Evolutionary conservation across 2,329 filamentous ascomycete species (phyloP).

Genomic region (Cercospora beticola): DNA sequence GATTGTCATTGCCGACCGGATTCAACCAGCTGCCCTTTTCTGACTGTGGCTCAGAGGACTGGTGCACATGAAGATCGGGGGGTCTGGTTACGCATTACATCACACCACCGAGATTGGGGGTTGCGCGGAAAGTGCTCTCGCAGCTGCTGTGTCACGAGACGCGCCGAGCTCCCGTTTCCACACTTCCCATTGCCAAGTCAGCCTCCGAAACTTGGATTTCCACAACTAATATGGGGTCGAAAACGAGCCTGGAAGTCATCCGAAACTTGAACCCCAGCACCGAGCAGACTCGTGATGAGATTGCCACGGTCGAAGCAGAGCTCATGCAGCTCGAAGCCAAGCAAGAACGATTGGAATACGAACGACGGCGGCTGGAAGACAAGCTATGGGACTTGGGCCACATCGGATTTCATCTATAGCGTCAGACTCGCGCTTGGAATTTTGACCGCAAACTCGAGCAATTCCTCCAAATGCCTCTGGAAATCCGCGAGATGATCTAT

Average conservation of each 20-base stretch:
- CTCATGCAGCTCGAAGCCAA: not conserved
- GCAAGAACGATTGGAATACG: not conserved
- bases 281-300: not conserved
- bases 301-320: not conserved
- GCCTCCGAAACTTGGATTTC: not conserved
- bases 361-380: not conserved
- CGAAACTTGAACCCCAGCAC: not conserved
- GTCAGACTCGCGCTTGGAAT: not conserved
- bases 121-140: not conserved
- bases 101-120: not conserved
- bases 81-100: not conserved
- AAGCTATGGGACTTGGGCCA: too few species aligned
- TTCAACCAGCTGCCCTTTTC: too few species aligned
- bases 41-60: not conserved
- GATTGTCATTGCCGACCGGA: not conserved
- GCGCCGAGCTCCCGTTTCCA: not conserved
- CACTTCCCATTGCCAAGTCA: not conserved
- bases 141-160: not conserved
- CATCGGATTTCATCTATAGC: not conserved
- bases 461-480: not conserved
- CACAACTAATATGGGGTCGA: not conserved
- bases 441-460: not conserved
- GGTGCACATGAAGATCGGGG: not conserved
- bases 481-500: not conserved
- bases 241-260: not conserved